Evolutionary conservation across 306 rosid genomes (phyloP).

Genomic region (Acacia acuminata): DNA sequence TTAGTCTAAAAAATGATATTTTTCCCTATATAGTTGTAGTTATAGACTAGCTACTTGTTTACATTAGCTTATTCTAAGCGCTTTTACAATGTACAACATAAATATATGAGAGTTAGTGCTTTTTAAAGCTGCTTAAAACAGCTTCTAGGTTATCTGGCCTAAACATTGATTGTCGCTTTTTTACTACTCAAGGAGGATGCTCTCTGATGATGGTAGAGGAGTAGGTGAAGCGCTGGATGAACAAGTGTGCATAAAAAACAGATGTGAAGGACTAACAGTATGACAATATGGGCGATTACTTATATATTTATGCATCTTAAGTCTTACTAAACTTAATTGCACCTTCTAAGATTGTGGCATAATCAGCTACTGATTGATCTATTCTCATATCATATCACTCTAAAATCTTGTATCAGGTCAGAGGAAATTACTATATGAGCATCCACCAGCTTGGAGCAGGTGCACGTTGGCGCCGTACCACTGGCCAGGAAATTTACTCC

Average conservation of each 20-base stretch:
- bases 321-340: neutral
- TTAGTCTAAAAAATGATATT: neutral
- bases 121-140: too few relatives aligned
- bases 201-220: conserved; percentile 66
- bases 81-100: too few relatives aligned
- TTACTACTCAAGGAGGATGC: conserved; percentile 56
- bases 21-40: conserved; percentile 2
- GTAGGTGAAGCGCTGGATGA: conserved; percentile 87
- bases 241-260: conserved; percentile 46
- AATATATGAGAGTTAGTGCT: too few relatives aligned
- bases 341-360: neutral
- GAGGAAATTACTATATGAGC: conserved; percentile 66
- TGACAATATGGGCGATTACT: conserved; percentile 2
- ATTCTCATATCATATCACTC: conserved; percentile 8
- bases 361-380: neutral
- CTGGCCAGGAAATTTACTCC: conserved; percentile 78
- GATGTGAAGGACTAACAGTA: conserved; percentile 62
- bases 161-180: conserved; percentile 17
- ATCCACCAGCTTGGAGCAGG: conserved; percentile 57
- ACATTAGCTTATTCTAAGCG: too few relatives aligned
- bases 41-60: neutral
- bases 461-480: conserved; percentile 72
- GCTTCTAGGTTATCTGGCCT: neutral
- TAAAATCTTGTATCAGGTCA: conserved; percentile 46
- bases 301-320: conserved; percentile 1